phyloP scores from a whole-genome alignment of 352 stramenopile genomes.

The Thraustochytrium striatum region DNA sequence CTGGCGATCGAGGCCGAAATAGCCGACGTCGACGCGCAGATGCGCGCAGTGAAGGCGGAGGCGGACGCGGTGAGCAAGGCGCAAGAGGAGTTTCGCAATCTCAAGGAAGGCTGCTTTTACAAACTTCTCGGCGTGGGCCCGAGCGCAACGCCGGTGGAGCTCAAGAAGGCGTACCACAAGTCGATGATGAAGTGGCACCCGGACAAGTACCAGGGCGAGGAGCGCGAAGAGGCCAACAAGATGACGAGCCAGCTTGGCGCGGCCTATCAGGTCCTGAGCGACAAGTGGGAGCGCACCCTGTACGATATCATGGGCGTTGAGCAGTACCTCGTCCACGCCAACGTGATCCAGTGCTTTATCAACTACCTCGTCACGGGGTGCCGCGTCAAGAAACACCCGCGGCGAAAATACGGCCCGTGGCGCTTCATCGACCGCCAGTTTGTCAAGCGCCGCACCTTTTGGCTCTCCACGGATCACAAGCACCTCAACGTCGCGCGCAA shows the following conservation, averaged over 20 bases:
- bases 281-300: constrained; percentile 53
- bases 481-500: constrained; percentile 35
- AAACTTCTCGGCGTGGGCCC: constrained; percentile 48
- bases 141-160: neutral
- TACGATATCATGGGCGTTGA: constrained; percentile 52
- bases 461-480: constrained; percentile 30
- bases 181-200: constrained; percentile 54
- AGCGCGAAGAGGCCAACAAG: constrained; percentile 46
- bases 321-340: constrained; percentile 40
- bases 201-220: constrained; percentile 52
- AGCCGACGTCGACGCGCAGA: constrained; percentile 23
- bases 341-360: constrained; percentile 39
- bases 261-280: constrained; percentile 53
- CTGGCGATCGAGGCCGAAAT: constrained; percentile 10
- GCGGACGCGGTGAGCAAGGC: constrained; percentile 23
- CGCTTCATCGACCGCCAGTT: constrained; percentile 46
- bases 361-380: constrained; percentile 31
- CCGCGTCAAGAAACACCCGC: constrained; percentile 9
- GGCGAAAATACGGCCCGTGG: constrained; percentile 19
- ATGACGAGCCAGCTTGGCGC: constrained; percentile 46
- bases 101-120: constrained; percentile 50
- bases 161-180: constrained; percentile 56
- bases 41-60: constrained; percentile 24
- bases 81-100: constrained; percentile 3
- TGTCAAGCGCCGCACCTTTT: constrained; percentile 12